Base-by-base conservation (phyloP, 1,139 yeast species). In the Protomyces inundatus region DNA sequence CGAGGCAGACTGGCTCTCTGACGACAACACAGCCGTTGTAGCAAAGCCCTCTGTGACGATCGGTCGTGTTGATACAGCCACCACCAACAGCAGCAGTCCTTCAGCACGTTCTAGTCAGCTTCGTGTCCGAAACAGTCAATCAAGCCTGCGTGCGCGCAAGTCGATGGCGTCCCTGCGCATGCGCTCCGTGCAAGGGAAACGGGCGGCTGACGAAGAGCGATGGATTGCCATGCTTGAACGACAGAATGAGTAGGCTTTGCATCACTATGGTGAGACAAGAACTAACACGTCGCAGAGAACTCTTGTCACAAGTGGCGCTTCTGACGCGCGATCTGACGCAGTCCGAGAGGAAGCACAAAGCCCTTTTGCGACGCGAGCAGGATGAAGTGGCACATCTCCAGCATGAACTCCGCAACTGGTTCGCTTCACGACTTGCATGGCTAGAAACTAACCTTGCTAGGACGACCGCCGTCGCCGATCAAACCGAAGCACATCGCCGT, bases 211-310 rank as follows among this genome's bases (percentile, higher is more conserved):
- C 6, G 62, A 58, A 6, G 56, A 58, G 33, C 51, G 56, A 7
- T 58, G 62, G 62, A 58, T 58, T 34, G 46, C 32, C 1, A 16
- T 52, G 52, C 53, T 58, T 33, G 62, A 58, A 16, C 33, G 56
- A 9, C 53, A 58, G n/a, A 58, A 53, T 23, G 62, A 58, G 32
- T 39, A 39, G 4, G 42, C 16, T 2, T 39, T 0, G 14, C 1
- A 4, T 1, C 6, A 2, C n/a, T 36, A 12, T 12, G 0, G 3
- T 39, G 12, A 6, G 12, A 14, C 14, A 12, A n/a, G 14, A 12
- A 14, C 42, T 39, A 14, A 39, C 42, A 23, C 2, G 23, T 10
- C 12, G 4, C 5, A 39, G 42, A 39, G 62, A 58, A 50, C 53
- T 58, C 6, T 42, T 58, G 45, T 39, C 55, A 4, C 62, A 58